Base-by-base conservation (phyloP, 345 rosid genomes). In the Eucalyptus shirleyi region DNA sequence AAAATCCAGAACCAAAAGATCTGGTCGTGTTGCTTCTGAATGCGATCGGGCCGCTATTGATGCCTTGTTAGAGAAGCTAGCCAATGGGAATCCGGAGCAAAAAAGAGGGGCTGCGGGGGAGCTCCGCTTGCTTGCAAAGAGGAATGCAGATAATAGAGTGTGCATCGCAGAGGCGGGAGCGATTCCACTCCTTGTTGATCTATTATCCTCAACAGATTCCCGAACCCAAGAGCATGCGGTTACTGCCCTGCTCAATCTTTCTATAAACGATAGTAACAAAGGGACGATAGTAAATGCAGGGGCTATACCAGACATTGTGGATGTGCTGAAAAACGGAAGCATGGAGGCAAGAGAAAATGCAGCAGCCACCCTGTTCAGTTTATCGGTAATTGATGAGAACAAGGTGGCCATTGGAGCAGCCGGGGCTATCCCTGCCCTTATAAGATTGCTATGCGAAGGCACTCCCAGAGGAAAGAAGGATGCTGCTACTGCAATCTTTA, bases 331-430 rank as follows among this genome's bases (percentile, higher is more conserved):
- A 92, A 95, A 91, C 28, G 99, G 99, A 88, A 97, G 99, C 94
- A 97, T 97, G 98, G 99, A 97, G 91, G 99, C 99, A 51, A 95
- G 99, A 92, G 99, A 98, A 93, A 98, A 98, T 88, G 99, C 99
- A 30, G 99, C 99, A 4, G 99, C 99, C 18, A 97, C 99, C 19
- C 99, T 98, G 81, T 98, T 98, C 92, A 98, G 99, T 92, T 93
- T 97, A 91, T 98, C 99, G 14, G 98, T 98, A 77, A 40, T 98
- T n/a, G 99, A 98, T 88, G 99, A 97, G 91, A 98, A 97, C 92
- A 98, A 98, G 94, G 99, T 98, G 86, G 94, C 98, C 3, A 98
- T 96, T 87, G 99, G 99, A 86, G 98, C 97, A 77, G 99, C 99
- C 13, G 99, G 98, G 62, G 99, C 99, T 8, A 92, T 98, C 92